Conservation (phyloP, 75 land plant species). For the Selaginella tamariscina region DNA sequence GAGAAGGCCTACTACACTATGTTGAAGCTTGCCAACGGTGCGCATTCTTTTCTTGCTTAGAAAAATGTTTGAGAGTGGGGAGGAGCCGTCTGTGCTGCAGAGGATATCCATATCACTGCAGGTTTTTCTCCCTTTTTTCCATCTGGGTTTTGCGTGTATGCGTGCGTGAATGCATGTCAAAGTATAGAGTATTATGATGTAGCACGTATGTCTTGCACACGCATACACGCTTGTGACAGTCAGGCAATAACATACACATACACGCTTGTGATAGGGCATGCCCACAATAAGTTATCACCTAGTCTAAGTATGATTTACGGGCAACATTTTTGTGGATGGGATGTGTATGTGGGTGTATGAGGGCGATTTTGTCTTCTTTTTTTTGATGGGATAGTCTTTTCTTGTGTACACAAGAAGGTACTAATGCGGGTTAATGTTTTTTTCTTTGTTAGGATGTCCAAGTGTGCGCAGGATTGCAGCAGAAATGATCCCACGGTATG, state of each 20-base stretch:
- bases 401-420: background rate
- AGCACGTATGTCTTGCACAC: too few relatives aligned
- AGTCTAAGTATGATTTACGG: background rate
- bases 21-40: conserved; percentile 69
- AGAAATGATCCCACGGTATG: conserved; percentile 87
- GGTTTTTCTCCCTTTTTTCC: background rate
- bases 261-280: background rate
- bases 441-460: conserved; percentile 46
- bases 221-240: too few relatives aligned
- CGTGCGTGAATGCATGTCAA: background rate
- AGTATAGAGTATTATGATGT: too few relatives aligned
- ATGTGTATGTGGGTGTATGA: background rate
- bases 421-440: background rate
- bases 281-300: background rate
- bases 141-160: conserved; percentile 2
- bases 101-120: background rate
- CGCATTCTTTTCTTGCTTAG: background rate
- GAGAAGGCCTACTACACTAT: conserved; percentile 75
- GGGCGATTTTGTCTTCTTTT: background rate
- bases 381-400: background rate
- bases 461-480: conserved; percentile 85
- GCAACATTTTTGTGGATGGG: background rate
- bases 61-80: background rate
- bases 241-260: too few relatives aligned
- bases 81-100: background rate